Evolutionary conservation across 2,329 filamentous ascomycete genomes (phyloP).

Genomic region (Sphaerulina musiva): DNA sequence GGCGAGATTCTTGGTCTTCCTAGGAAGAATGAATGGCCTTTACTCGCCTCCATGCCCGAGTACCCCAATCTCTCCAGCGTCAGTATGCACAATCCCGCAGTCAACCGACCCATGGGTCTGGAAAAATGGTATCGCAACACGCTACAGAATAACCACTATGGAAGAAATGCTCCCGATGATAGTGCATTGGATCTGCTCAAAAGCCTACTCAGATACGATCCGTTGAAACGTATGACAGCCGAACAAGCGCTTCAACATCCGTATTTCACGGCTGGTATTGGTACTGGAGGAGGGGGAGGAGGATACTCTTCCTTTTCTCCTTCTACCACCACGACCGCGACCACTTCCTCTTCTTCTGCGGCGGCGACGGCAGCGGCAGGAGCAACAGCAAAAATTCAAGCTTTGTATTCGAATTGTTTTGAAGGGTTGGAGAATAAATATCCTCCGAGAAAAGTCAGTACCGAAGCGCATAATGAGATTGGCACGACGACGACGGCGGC

Average conservation of each 20-base stretch:
- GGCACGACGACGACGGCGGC: conserved; percentile 60
- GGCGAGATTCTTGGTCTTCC: conserved; percentile 93
- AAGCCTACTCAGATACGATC: conserved; percentile 85
- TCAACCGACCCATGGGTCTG: conserved; percentile 52
- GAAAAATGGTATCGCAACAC: conserved; percentile 59
- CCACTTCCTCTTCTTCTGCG: conserved; percentile 11
- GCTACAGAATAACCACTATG: conserved; percentile 44
- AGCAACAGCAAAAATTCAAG: no score
- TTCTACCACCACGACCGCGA: no score
- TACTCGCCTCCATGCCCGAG: conserved; percentile 79
- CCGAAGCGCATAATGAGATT: conserved; percentile 82
- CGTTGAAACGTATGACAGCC: conserved; percentile 78
- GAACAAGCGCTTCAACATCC: conserved; percentile 82
- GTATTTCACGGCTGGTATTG: conserved; percentile 58
- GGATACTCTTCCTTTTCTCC: no score
- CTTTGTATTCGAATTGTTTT: conserved; percentile 75
- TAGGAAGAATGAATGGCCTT: conserved; percentile 80
- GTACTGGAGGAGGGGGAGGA: no score
- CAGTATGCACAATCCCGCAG: conserved; percentile 42
- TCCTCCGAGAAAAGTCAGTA: conserved; percentile 84
- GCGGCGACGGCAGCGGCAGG: conserved; percentile 16
- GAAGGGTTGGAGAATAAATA: conserved; percentile 85
- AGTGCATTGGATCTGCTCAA: conserved; percentile 64
- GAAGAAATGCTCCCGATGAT: conserved; percentile 54
- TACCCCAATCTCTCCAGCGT: conserved; percentile 45